phyloP scores from a whole-genome alignment of 1,284 basidiomycete species.

The Coniophora puteana region DNA sequence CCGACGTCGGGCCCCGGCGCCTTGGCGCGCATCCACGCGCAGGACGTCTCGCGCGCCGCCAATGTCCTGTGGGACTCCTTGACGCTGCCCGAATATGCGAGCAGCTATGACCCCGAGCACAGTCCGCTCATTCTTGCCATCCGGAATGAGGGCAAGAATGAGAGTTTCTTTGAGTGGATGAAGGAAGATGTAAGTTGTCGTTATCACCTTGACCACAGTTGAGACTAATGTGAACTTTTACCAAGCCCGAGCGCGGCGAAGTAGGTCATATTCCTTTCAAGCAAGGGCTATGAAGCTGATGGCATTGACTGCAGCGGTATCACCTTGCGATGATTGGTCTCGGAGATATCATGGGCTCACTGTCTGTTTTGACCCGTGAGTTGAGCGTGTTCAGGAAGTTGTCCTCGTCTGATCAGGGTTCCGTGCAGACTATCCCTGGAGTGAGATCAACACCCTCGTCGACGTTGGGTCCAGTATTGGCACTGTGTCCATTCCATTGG shows the following conservation, averaged over 20 bases:
- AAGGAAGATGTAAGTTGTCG: constrained; percentile 14
- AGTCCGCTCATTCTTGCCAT: constrained; percentile 23
- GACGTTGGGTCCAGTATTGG: constrained; percentile 50
- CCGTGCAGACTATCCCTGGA: constrained; percentile 40
- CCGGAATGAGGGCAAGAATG: constrained; percentile 13
- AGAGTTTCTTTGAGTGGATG: constrained; percentile 23
- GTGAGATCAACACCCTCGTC: constrained; percentile 36
- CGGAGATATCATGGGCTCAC: constrained; percentile 14
- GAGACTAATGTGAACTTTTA: background rate
- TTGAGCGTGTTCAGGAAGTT: background rate
- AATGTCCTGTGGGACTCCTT: constrained; percentile 21
- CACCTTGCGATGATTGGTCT: constrained; percentile 21
- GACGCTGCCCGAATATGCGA: constrained; percentile 19
- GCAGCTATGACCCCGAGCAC: constrained; percentile 17
- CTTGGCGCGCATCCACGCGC: constrained; percentile 11
- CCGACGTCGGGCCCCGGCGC: constrained; percentile 10
- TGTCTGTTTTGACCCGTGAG: constrained; percentile 24
- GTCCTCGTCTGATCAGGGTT: background rate
- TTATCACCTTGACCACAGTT: background rate
- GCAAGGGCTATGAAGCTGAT: background rate
- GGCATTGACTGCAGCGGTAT: constrained; percentile 13
- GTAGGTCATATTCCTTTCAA: constrained; percentile 7
- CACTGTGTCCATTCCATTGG: constrained; percentile 36
- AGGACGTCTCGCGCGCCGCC: constrained; percentile 13
- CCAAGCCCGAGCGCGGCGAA: constrained; percentile 17